Evolutionary conservation across 2,329 filamentous ascomycete species (phyloP), one percentile per base, ranked within the genome.

Genomic region (Diaporthe vexans): DNA sequence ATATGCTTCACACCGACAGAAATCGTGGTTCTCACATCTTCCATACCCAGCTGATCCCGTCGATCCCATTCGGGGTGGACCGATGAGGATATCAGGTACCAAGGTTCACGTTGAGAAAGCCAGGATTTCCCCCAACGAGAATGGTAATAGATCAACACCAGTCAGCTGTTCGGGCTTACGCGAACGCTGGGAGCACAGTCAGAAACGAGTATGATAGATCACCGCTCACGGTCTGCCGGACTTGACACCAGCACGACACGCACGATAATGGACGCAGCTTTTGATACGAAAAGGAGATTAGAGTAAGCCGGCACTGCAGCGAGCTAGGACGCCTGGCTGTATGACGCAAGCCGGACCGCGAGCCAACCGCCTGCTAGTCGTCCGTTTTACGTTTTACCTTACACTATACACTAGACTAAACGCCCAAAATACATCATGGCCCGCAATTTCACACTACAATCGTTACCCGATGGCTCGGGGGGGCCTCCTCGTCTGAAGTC

Each of bases 91-190:
- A 40, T 48, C 21, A 13, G n/a, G 48, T 37, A 37, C 48, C 63
- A 54, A 68, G 63, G 33, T 67, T 24, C 13, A 11, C 33, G 29
- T 67, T 48, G 19, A 51, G 40, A 52, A 15, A 21, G 10, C 9
- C 33, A 54, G n/a, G n/a, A 40, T 15, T 29, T 26, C 6, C 6
- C 17, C 29, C 37, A 48, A 54, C 63, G 21, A 40, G 52, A 52
- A 26, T 4, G 48, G 63, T 19, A 54, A 54, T 33, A 54, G 63
- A 68, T 68, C 63, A 37, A 37, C 63, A 17, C 29, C 46, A 40
- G 63, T 68, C 63, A 68, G 48, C 48, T 40, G 63, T 26, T 68
- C n/a, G 46, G 33, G 63, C 63, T 68, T 37, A 68, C 48, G 63
- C 63, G 63, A 54, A n/a, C 33, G 46, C 15, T 8, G 33, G 63